phyloP scores from a whole-genome alignment of 2,329 filamentous ascomycete genomes.

The Hortaea werneckii region DNA sequence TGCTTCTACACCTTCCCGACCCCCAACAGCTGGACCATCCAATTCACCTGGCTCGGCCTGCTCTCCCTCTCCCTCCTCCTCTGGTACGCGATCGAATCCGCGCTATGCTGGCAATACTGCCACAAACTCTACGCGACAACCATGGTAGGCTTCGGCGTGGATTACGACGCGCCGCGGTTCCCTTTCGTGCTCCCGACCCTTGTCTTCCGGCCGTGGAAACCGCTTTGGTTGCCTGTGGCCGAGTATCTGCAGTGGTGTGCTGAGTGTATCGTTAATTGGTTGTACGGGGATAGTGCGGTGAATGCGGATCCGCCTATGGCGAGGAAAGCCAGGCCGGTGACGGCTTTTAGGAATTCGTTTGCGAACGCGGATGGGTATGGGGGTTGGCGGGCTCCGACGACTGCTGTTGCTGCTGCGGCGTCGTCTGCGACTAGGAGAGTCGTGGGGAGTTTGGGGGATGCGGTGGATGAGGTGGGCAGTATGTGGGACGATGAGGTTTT shows the following conservation, averaged over 20 bases:
- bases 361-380: background rate
- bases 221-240: conserved; percentile 26
- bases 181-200: conserved; percentile 49
- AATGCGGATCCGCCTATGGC: background rate
- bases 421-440: conserved; percentile 9
- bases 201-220: conserved; percentile 33
- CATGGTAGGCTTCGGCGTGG: conserved; percentile 42
- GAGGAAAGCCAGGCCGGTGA: background rate
- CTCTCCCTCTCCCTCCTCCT: conserved; percentile 30
- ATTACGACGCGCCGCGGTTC: conserved; percentile 42
- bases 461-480: conserved; percentile 18
- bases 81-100: conserved; percentile 35
- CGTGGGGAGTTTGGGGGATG: conserved; percentile 12
- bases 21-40: conserved; percentile 12
- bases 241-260: conserved; percentile 2
- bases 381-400: conserved; percentile 3
- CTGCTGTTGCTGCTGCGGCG: conserved; percentile 1
- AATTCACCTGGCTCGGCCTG: conserved; percentile 32
- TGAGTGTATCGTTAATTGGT: background rate
- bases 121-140: conserved; percentile 38
- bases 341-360: conserved; percentile 1
- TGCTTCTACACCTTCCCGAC: conserved; percentile 19
- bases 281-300: background rate
- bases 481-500: conserved; percentile 20
- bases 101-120: conserved; percentile 33